phyloP scores from a whole-genome alignment of 2,329 filamentous ascomycete genomes.

The Penicillium oxalicum region DNA sequence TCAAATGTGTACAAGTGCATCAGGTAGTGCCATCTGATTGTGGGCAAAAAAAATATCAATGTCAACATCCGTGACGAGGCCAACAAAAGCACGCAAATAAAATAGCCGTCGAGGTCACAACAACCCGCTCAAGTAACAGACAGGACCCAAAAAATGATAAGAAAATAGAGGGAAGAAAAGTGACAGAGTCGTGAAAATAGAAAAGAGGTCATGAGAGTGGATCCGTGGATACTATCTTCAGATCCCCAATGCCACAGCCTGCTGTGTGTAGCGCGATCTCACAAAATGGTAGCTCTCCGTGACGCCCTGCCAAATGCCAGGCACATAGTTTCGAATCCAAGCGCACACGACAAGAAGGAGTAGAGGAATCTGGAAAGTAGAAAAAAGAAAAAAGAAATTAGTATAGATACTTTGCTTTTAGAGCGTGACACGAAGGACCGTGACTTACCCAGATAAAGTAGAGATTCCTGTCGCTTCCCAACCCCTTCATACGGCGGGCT shows the following conservation, averaged over 20 bases:
- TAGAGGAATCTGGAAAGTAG: constrained; percentile 38
- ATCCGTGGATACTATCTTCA: constrained; percentile 16
- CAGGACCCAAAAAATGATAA: neutral
- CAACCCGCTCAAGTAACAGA: no score
- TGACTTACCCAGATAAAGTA: constrained; percentile 50
- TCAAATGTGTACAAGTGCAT: no score
- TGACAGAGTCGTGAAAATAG: no score
- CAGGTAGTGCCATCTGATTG: no score
- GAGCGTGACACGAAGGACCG: neutral
- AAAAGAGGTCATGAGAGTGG: neutral
- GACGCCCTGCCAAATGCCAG: constrained; percentile 37
- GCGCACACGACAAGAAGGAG: constrained; percentile 42
- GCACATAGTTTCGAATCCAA: constrained; percentile 41
- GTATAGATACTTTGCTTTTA: constrained; percentile 5
- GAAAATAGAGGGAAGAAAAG: no score
- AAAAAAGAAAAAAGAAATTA: constrained; percentile 10
- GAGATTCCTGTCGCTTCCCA: constrained; percentile 47
- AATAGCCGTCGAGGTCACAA: no score
- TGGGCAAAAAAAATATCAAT: no score
- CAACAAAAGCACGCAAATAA: no score
- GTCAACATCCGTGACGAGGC: no score
- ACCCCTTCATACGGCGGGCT: constrained; percentile 44
- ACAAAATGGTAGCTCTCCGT: constrained; percentile 36
- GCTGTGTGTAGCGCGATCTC: constrained; percentile 31
- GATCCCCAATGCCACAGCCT: constrained; percentile 28